Evolutionary conservation across 2,329 filamentous ascomycete species (phyloP), one percentile per base, ranked within the genome.

Genomic region (Emericellopsis cladophorae): DNA sequence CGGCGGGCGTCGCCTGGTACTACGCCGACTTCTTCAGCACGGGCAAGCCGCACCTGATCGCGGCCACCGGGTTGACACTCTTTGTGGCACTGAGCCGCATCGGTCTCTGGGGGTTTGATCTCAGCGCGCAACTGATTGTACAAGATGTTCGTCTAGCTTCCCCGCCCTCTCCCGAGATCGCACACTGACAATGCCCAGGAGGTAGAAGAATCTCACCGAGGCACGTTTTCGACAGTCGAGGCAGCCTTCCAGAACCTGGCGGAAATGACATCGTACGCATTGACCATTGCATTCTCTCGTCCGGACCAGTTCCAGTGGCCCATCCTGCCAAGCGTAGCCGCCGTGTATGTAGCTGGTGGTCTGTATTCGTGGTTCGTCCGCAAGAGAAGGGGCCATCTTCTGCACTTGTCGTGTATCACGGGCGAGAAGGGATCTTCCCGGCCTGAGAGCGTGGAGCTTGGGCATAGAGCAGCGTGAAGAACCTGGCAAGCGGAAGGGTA

Each of bases 161-260:
- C 15, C 22, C 22, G 11, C 9, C 35, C 5, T 38, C n/a, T 37
- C n/a, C 24, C 8, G 21, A 11, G 16, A 18, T n/a, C 4, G 11
- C 11, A 36, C 16, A 21, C 34, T 36, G 34, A 36, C 18, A 18
- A 16, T 7, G 2, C 22, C 1, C 31, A 78, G 74, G 68, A 72
- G 41, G 67, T 80, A 16, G 64, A 72, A 33, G 59, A 64, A 14
- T 57, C 65, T n/a, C 54, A 65, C 32, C 72, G 84, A n/a, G 83
- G 80, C 1, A 61, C 68, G 0, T 88, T 89, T 48, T 86, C 81
- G 0, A 65, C 79, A 0, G 70, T 76, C 7, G 84, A 89, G 54
- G 71, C 77, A 8, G 70, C 76, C 0, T 67, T 79, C 32, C 83
- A 88, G 53, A 87, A 79, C 45, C 48, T 73, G 1, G 86, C 85